These are phyloP conservation scores for Carex parvula DNA, from an alignment of 176 grass and related monocot species.

Conservation along the genomic window DNA sequence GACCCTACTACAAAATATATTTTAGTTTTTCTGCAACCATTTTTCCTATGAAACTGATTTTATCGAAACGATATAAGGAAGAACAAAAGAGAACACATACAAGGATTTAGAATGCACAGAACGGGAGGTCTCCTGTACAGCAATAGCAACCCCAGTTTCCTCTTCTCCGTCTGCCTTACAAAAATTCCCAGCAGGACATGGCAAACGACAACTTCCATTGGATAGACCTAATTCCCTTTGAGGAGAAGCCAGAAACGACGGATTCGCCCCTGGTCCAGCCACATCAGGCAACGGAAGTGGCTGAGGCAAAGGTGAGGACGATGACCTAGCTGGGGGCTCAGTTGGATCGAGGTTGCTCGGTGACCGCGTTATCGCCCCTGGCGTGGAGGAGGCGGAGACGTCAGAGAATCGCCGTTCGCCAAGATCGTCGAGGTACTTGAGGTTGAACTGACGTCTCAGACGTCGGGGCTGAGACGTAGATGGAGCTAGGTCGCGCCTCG, in stretches of 20 bases:
- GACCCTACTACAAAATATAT: background rate
- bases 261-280: background rate
- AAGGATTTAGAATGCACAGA: slow-evolving; percentile 4
- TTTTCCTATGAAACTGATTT: background rate
- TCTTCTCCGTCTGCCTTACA: slow-evolving; percentile 27
- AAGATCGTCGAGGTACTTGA: slow-evolving; percentile 47
- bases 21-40: background rate
- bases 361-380: slow-evolving; percentile 37
- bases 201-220: slow-evolving; percentile 1
- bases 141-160: background rate
- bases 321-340: slow-evolving; percentile 38
- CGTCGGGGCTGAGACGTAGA: slow-evolving; percentile 18
- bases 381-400: slow-evolving; percentile 27
- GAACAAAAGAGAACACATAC: slow-evolving; percentile 3
- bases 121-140: slow-evolving; percentile 24
- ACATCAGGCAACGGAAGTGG: slow-evolving; percentile 47
- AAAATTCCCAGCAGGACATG: background rate
- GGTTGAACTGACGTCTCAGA: slow-evolving; percentile 68
- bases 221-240: slow-evolving; percentile 16
- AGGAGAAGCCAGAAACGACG: slow-evolving; percentile 42
- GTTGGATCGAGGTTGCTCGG: slow-evolving; percentile 40
- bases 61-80: background rate
- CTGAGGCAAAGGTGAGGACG: slow-evolving; percentile 49
- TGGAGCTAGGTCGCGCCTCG: background rate
- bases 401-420: slow-evolving; percentile 32